A percentile compares a stretch with the other conserved stretches of the same genome.
These are phyloP conservation scores for Skeletonema menzelii DNA, from an alignment of 108 stramenopile species.

Conservation along the genomic window DNA sequence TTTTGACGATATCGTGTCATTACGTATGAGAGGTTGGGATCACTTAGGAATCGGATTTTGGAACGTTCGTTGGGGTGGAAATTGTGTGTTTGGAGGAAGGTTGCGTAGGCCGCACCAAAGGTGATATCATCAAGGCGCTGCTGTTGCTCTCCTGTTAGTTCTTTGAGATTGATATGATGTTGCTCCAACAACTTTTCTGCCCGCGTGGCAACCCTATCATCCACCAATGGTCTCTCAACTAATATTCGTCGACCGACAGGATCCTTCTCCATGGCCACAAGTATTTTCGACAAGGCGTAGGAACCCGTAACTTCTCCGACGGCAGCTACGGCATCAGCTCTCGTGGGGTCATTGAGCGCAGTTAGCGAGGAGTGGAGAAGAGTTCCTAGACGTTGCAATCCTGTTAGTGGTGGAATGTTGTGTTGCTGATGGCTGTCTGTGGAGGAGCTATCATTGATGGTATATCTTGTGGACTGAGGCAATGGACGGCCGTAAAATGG, in stretches of 20 bases:
- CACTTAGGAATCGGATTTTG: conserved; percentile 67
- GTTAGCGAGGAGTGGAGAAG: conserved; percentile 80
- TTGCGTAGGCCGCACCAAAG: conserved; percentile 89
- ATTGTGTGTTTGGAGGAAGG: conserved; percentile 77
- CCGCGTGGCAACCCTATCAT: conserved; percentile 43
- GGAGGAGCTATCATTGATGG: not conserved
- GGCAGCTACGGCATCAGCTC: conserved; percentile 92
- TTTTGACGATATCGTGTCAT: conserved; percentile 93
- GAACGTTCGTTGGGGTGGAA: conserved; percentile 89
- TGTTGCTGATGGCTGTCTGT: not conserved
- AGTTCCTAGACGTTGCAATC: conserved; percentile 52
- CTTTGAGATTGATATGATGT: conserved; percentile 15
- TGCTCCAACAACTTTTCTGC: conserved; percentile 51
- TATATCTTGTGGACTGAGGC: conserved; percentile 35
- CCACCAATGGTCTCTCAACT: conserved; percentile 68
- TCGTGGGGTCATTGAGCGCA: conserved; percentile 84
- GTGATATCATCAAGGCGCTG: conserved; percentile 41
- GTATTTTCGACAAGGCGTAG: conserved; percentile 69
- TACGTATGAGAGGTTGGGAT: conserved; percentile 89
- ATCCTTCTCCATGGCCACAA: conserved; percentile 53
- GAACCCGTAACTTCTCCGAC: conserved; percentile 93
- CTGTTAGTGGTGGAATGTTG: conserved; percentile 20
- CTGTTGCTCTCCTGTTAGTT: conserved; percentile 10
- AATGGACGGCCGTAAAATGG: conserved; percentile 25
- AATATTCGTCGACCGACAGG: conserved; percentile 64